These are phyloP conservation scores for Trichoderma gracile DNA, from an alignment of 2,329 filamentous ascomycete species.

Conservation along the genomic window DNA sequence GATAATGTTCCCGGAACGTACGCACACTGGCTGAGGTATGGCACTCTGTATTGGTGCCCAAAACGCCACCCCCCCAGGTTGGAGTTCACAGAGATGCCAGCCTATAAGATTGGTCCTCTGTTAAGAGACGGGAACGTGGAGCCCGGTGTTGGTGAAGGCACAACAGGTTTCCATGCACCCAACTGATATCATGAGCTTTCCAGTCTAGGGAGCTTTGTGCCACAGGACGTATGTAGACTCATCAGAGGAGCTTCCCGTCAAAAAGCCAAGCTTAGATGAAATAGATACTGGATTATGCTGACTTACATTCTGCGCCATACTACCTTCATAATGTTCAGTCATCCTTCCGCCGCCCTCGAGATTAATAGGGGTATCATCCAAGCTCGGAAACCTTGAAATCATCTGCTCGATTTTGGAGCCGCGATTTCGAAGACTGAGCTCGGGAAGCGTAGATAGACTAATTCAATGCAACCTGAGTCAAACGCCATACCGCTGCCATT, in stretches of 20 bases:
- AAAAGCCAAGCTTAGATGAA: no score
- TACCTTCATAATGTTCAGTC: no score
- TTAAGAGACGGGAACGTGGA: constrained; percentile 21
- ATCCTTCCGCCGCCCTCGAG: no score
- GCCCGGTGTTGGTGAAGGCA: neutral
- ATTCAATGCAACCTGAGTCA: no score
- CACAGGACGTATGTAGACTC: neutral
- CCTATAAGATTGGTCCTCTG: constrained; percentile 43
- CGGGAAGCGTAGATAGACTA: no score
- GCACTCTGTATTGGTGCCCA: constrained; percentile 49
- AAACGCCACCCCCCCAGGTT: constrained; percentile 42
- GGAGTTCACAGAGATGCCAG: constrained; percentile 39
- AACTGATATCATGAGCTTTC: neutral
- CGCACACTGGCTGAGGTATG: constrained; percentile 55
- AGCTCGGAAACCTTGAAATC: no score
- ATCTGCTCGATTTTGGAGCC: no score
- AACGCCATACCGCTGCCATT: no score
- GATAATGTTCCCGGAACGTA: constrained; percentile 55
- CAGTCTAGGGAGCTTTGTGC: neutral
- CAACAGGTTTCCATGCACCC: neutral
- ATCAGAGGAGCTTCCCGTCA: neutral
- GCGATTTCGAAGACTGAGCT: no score
- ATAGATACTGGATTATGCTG: no score
- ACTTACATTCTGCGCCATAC: no score
- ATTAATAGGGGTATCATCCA: no score